Base-by-base conservation (phyloP, 2,329 filamentous ascomycete species). In the Stagonosporopsis cucurbitacearum region DNA sequence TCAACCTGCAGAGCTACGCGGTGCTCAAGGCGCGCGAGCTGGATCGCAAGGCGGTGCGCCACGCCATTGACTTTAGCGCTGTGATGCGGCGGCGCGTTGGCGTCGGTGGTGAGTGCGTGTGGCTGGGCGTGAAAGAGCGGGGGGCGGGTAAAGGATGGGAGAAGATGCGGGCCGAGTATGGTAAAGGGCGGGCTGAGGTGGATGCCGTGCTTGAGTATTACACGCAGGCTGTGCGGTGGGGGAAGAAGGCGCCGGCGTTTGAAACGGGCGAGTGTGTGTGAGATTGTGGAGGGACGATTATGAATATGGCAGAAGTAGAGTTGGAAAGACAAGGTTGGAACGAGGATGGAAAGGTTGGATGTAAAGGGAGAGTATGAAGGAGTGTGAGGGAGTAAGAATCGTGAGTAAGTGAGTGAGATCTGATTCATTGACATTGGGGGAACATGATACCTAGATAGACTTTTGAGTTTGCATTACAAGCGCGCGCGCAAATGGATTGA, bases 171-270 rank as follows among this genome's bases (percentile, higher is more conserved):
- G 57, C 32, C 1, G 62, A 60, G 55, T 68, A 60, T 52, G 59
- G 32, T 17, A 56, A 46, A 49, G 51, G 45, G n/a, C 44, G 64
- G 37, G 26, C 4, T 1, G 64, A 64, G 28, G 41, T 65, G 4
- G 61, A 66, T 11, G 53, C 41, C 4, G 19, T 71, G 51, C 37
- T 70, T 32, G 64, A 65, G 53, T 68, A 66, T 52, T 66, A 68
- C 57, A 60, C 52, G 28, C 68, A 66, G 58, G 59, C 62, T 20
- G 58, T 70, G 26, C 53, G 58, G 44, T 60, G 69, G 52, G 63
- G 59, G 43, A 63, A 56, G 20, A 60, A 57, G 55, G 64, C 61
- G 58, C 59, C 60, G 6, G 47, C 40, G 3, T 32, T 61, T 12
- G 64, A 68, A 32, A 48, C 63, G 20, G 59, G 59, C 6, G 63